Evolutionary conservation across 306 rosid genomes (phyloP).

Genomic region (Mimosa bimucronata): DNA sequence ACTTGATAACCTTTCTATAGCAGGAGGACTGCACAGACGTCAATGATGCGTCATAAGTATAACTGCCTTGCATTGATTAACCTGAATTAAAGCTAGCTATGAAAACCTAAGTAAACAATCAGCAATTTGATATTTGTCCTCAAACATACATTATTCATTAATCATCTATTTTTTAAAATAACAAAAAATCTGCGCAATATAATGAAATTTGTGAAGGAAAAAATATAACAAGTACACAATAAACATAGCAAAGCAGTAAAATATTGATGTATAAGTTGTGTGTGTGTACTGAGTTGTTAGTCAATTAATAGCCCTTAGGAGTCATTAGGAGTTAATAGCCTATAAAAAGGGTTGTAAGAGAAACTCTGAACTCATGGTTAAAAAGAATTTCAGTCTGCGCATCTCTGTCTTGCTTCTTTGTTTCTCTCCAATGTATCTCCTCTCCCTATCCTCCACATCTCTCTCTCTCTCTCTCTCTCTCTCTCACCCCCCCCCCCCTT

Average conservation of each 20-base stretch:
- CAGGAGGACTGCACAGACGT: conserved; percentile 83
- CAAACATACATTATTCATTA: background rate
- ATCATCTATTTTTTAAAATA: background rate
- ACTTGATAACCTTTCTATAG: conserved; percentile 86
- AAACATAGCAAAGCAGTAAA: too few species aligned
- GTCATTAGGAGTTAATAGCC: background rate
- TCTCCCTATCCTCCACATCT: too few species aligned
- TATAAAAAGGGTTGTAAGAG: background rate
- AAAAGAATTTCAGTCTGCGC: background rate
- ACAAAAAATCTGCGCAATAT: background rate
- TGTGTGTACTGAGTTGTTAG: background rate
- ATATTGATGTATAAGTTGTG: too few species aligned
- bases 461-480: background rate
- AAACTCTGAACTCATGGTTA: background rate
- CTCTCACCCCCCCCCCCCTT: too few species aligned
- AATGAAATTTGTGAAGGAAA: background rate
- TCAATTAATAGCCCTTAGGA: background rate
- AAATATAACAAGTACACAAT: background rate
- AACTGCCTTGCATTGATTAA: background rate
- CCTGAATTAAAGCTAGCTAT: background rate
- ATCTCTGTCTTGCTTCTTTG: background rate
- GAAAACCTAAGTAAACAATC: background rate
- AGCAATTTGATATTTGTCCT: background rate
- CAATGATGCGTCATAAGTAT: conserved; percentile 24
- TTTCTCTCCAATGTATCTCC: background rate